A percentile compares a stretch with the other conserved stretches of the same genome.
Evolutionary conservation across 176 grass and related monocot genomes (phyloP).

Genomic region (Hsuehochloa calcarea): DNA sequence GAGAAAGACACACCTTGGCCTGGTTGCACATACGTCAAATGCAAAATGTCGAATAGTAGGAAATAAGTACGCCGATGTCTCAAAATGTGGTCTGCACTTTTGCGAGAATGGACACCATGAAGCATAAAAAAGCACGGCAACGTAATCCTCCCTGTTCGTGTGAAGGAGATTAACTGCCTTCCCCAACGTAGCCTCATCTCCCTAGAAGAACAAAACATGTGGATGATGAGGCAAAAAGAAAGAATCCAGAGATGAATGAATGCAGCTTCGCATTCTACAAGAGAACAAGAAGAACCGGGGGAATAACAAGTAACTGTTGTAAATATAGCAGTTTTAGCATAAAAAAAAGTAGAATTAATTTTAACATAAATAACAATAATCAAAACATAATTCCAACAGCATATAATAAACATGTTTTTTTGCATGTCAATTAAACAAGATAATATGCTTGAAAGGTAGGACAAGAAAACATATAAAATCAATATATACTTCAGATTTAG

Average conservation of each 20-base stretch:
- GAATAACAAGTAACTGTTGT: not conserved
- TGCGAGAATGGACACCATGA: conserved; percentile 75
- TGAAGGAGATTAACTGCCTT: conserved; percentile 43
- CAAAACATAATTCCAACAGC: too few species aligned
- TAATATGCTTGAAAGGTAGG: too few species aligned
- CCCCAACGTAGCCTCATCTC: conserved; percentile 36
- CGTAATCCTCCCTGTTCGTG: conserved; percentile 35
- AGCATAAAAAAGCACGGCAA: conserved; percentile 60
- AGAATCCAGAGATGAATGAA: not conserved
- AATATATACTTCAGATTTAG: too few species aligned
- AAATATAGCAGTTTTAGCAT: too few species aligned
- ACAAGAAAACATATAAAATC: too few species aligned
- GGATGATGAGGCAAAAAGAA: not conserved
- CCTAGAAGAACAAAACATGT: conserved; percentile 25
- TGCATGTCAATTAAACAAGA: too few species aligned
- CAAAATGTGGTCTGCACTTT: conserved; percentile 40
- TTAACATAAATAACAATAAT: too few species aligned
- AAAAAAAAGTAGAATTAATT: too few species aligned
- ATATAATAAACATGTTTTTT: too few species aligned
- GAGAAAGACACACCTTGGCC: conserved; percentile 32
- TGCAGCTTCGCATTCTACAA: not conserved
- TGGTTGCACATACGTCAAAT: conserved; percentile 57
- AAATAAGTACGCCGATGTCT: conserved; percentile 43
- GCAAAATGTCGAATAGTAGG: conserved; percentile 54
- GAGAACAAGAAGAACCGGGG: not conserved